Conservation (phyloP, 192 early-diverging fungal species). For the Coemansia sp. region DNA sequence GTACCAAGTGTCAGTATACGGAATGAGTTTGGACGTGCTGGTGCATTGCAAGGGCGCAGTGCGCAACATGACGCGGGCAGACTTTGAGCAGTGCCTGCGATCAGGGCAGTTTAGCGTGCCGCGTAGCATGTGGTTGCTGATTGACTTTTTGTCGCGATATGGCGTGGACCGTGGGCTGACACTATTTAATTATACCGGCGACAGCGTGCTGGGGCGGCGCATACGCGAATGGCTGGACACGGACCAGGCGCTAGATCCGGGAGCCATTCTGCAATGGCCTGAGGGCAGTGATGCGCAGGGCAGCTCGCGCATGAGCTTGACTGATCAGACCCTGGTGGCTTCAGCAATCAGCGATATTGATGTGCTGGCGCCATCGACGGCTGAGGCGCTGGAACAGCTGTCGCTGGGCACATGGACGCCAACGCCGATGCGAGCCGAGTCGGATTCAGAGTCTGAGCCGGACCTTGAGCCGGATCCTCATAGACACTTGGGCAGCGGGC, state of each 20-base stretch:
- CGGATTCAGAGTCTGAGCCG: slow-evolving; percentile 8
- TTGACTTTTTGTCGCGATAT: slow-evolving; percentile 47
- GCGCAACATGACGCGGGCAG: slow-evolving; percentile 52
- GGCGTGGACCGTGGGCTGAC: slow-evolving; percentile 33
- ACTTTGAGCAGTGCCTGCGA: slow-evolving; percentile 43
- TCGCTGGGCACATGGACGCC: slow-evolving; percentile 23
- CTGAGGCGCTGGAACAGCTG: slow-evolving; percentile 40
- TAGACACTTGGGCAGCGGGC: slow-evolving; percentile 19
- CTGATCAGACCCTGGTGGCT: slow-evolving; percentile 44
- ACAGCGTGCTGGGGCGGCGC: slow-evolving; percentile 61
- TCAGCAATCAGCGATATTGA: slow-evolving; percentile 24
- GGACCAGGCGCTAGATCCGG: slow-evolving; percentile 44
- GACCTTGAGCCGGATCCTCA: not conserved
- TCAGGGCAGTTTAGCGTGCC: slow-evolving; percentile 53
- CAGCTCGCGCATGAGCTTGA: slow-evolving; percentile 20
- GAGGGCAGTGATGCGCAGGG: not conserved
- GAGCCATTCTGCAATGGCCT: slow-evolving; percentile 26
- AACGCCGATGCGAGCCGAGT: slow-evolving; percentile 1
- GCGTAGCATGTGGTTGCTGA: slow-evolving; percentile 45
- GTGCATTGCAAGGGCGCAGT: slow-evolving; percentile 61
- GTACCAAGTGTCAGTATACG: slow-evolving; percentile 76
- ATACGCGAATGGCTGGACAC: slow-evolving; percentile 81
- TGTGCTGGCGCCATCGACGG: slow-evolving; percentile 17
- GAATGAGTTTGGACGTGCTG: slow-evolving; percentile 67
- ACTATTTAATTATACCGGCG: slow-evolving; percentile 56